Evolutionary conservation across 78 protist genomes (phyloP), one percentile per base, ranked within the genome.

Genomic region (Trichosphaerium sp.): DNA sequence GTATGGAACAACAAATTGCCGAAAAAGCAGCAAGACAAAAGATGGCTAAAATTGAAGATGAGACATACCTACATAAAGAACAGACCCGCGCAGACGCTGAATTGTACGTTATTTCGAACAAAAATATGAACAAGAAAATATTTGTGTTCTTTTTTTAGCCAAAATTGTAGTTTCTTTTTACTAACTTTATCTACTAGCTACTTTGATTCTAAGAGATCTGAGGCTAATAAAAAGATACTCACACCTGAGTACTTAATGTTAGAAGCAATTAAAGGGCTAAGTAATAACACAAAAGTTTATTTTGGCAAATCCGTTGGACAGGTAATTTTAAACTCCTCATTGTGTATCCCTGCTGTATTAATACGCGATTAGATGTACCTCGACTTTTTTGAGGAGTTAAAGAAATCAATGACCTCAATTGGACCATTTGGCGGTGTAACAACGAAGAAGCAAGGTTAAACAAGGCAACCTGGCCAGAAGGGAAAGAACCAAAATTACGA

Each of bases 201-300:
- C 71, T 10, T 5, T 25, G 14, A n/a, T n/a, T n/a, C n/a, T n/a
- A n/a, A n/a, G n/a, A n/a, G n/a, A n/a, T n/a, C n/a, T n/a, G n/a
- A n/a, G n/a, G n/a, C 23, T 55, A n/a, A n/a, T n/a, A n/a, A n/a
- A n/a, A n/a, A n/a, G n/a, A n/a, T n/a, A n/a, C n/a, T n/a, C 68
- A 48, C 76, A 1, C 51, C 65, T 25, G 58, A 52, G 39, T 51
- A 39, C 31, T 61, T 10, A 28, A 48, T 49, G 0, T 14, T 41
- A 1, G 23, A 4, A 15, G 0, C 42, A 38, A 44, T 31, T 0
- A 12, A 23, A 34, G 31, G 74, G 18, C 14, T 69, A 37, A 41
- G 71, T 35, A 78, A 78, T 72, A 69, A 69, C 72, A 64, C 84
- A 26, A 78, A 78, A 62, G 34, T 78, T 0, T 77, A 48, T 25